Evolutionary conservation across 768 basidiomycete species (phyloP).

Genomic region (Lactarius indigo): DNA sequence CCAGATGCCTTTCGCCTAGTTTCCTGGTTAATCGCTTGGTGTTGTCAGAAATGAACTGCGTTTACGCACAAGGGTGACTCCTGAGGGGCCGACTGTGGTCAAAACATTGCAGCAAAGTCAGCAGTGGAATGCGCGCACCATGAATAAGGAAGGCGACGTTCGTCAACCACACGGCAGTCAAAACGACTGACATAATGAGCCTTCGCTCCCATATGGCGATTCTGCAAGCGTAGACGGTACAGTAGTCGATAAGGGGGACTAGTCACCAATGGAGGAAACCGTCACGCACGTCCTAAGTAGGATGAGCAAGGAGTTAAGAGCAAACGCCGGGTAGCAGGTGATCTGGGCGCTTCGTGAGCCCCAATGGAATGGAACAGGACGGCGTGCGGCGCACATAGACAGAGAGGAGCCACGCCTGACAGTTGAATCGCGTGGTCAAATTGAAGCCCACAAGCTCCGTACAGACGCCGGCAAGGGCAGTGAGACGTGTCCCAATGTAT

Average conservation of each 20-base stretch:
- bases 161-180: constrained; percentile 6
- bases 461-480: neutral
- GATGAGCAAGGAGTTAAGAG: constrained; percentile 8
- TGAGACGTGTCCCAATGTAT: neutral
- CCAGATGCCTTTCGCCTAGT: neutral
- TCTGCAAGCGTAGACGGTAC: neutral
- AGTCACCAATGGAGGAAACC: neutral
- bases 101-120: too few species aligned
- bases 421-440: neutral
- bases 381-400: neutral
- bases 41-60: neutral
- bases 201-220: constrained; percentile 8
- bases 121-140: neutral
- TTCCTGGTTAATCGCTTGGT: neutral
- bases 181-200: neutral
- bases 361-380: neutral
- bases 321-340: neutral
- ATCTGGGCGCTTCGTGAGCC: neutral
- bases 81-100: neutral
- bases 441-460: constrained; percentile 1
- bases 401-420: neutral
- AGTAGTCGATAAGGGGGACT: neutral
- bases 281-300: constrained; percentile 3
- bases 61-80: neutral
- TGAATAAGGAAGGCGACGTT: constrained; percentile 8